Percentiles rank a stretch among this genome's conserved stretches.
Conservation (phyloP, 805 yeast genomes). For the Candida easanensis region DNA sequence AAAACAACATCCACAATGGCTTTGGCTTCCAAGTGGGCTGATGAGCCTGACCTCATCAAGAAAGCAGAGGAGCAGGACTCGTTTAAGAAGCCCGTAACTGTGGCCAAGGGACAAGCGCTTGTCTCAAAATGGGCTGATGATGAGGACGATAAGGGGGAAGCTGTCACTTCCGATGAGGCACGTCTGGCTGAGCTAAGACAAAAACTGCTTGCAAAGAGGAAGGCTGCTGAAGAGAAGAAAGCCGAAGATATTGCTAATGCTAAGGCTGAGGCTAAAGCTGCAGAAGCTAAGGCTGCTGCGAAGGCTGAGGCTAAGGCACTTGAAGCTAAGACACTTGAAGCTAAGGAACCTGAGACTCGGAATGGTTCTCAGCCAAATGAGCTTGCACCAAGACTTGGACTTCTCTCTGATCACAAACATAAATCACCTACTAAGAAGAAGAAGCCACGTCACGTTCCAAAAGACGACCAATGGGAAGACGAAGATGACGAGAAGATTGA, state of each 20-base stretch:
- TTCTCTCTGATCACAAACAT: background rate
- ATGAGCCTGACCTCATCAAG: constrained; percentile 16
- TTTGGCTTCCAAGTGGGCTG: constrained; percentile 27
- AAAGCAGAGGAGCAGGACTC: constrained; percentile 20
- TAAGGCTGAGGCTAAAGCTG: background rate
- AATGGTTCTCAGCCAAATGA: background rate
- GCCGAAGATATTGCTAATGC: background rate
- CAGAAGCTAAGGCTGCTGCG: background rate
- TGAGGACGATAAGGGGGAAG: constrained; percentile 14
- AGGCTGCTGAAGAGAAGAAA: constrained; percentile 2
- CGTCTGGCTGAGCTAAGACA: constrained; percentile 9
- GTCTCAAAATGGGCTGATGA: constrained; percentile 24
- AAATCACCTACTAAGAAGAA: background rate
- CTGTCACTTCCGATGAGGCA: constrained; percentile 13
- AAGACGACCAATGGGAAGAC: constrained; percentile 10
- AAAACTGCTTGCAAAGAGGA: constrained; percentile 6
- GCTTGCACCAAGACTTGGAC: constrained; percentile 1
- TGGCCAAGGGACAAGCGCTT: constrained; percentile 19
- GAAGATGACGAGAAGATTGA: constrained; percentile 12
- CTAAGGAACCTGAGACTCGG: background rate
- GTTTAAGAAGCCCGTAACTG: constrained; percentile 11
- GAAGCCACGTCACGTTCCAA: background rate
- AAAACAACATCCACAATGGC: constrained; percentile 3
- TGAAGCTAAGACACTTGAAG: background rate
- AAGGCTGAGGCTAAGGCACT: background rate